phyloP scores from a whole-genome alignment of 768 basidiomycete genomes.

The Dictyophora rubrovolvata region DNA sequence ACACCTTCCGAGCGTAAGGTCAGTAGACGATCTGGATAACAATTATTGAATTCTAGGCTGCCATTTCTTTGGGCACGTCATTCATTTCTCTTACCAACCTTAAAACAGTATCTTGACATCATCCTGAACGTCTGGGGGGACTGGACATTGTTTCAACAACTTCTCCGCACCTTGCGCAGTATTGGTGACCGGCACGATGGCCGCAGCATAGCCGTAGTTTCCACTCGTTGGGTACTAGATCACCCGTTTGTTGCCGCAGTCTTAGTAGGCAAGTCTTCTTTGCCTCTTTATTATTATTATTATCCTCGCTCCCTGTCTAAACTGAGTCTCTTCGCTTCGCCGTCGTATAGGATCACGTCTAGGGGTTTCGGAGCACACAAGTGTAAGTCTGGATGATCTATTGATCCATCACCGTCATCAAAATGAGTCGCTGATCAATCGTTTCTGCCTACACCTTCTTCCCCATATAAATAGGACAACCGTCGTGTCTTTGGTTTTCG shows the following conservation, averaged over 20 bases:
- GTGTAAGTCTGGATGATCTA: slow-evolving; percentile 13
- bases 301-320: slow-evolving; percentile 1
- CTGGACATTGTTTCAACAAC: slow-evolving; percentile 65
- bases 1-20: slow-evolving; percentile 83
- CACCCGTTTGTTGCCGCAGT: slow-evolving; percentile 68
- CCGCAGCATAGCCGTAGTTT: slow-evolving; percentile 65
- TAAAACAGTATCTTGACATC: slow-evolving; percentile 66
- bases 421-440: not conserved
- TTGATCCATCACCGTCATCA: not conserved
- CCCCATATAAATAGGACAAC: slow-evolving; percentile 36
- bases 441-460: not conserved
- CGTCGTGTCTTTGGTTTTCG: slow-evolving; percentile 47
- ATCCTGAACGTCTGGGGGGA: slow-evolving; percentile 71
- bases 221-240: slow-evolving; percentile 76
- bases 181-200: slow-evolving; percentile 60
- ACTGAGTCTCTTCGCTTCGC: not conserved
- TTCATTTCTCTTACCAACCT: slow-evolving; percentile 1
- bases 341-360: slow-evolving; percentile 53
- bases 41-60: not conserved
- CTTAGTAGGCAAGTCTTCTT: slow-evolving; percentile 49
- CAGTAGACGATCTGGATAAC: slow-evolving; percentile 11
- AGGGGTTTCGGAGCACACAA: slow-evolving; percentile 63
- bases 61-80: not conserved
- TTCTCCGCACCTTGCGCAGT: slow-evolving; percentile 46
- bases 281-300: slow-evolving; percentile 5